Conservation (phyloP, 2,329 filamentous ascomycete genomes). For the Neonectria coccinea region DNA sequence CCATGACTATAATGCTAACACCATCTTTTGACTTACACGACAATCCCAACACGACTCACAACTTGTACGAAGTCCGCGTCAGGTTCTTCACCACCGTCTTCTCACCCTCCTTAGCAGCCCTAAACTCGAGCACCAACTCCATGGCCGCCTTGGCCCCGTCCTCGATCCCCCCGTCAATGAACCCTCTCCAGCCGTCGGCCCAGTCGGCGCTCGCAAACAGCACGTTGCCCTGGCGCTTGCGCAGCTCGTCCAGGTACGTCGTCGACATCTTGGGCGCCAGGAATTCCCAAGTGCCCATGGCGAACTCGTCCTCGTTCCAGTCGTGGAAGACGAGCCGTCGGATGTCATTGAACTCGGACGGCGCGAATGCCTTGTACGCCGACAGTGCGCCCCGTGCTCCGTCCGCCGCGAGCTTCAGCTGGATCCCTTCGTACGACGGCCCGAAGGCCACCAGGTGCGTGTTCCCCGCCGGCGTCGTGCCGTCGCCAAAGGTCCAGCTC, state of each 20-base stretch:
- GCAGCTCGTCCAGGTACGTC: constrained; percentile 24
- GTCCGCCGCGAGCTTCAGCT: constrained; percentile 23
- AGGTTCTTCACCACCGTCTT: not conserved
- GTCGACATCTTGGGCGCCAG: constrained; percentile 26
- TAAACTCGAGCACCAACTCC: constrained; percentile 22
- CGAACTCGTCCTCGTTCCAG: constrained; percentile 34
- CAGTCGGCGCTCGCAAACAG: constrained; percentile 31
- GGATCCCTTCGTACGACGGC: constrained; percentile 17
- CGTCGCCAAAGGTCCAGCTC: constrained; percentile 29
- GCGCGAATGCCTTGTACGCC: constrained; percentile 18
- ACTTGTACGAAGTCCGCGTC: not conserved
- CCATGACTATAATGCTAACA: not conserved
- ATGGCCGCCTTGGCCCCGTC: constrained; percentile 29
- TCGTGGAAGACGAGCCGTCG: constrained; percentile 26
- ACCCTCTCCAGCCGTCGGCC: constrained; percentile 28
- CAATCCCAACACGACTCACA: not conserved
- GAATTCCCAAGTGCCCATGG: constrained; percentile 27
- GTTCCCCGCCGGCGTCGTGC: constrained; percentile 26
- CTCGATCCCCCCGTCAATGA: constrained; percentile 30
- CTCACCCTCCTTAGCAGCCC: constrained; percentile 12
- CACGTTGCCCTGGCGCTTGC: constrained; percentile 23
- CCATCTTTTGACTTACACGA: not conserved
- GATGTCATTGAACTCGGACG: constrained; percentile 19
- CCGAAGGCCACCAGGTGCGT: constrained; percentile 29
- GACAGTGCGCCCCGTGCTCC: constrained; percentile 5